Conservation (phyloP, 169 alveolate genomes). For the Plasmodium berghei region DNA sequence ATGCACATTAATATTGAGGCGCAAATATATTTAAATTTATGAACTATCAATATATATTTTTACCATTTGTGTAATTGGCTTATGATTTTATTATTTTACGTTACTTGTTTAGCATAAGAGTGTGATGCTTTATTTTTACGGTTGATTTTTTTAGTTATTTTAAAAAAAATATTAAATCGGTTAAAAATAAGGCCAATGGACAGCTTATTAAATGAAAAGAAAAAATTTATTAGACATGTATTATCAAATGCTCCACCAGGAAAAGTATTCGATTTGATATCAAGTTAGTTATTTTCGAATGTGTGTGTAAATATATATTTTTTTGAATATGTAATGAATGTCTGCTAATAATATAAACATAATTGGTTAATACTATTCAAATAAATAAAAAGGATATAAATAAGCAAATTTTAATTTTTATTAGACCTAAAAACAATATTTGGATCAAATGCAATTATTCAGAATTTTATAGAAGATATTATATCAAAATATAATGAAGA, state of each 20-base stretch:
- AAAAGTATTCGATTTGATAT: slow-evolving; percentile 44
- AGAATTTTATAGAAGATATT: slow-evolving; percentile 32
- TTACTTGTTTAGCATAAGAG: no score
- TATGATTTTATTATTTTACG: no score
- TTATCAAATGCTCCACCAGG: slow-evolving; percentile 58
- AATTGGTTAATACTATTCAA: not conserved
- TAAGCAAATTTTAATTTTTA: not conserved
- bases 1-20: no score
- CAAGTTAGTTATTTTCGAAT: slow-evolving; percentile 18
- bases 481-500: slow-evolving; percentile 48
- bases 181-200: not conserved
- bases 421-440: slow-evolving; percentile 40
- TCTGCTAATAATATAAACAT: not conserved
- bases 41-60: no score
- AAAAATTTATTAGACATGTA: slow-evolving; percentile 70
- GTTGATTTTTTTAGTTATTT: no score
- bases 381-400: not conserved
- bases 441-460: slow-evolving; percentile 54
- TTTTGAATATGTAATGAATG: no score
- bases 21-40: no score
- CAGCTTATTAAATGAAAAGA: slow-evolving; percentile 62
- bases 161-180: no score
- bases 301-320: not conserved
- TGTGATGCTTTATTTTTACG: no score
- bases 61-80: no score